Evolutionary conservation across 2,329 filamentous ascomycete genomes (phyloP), one percentile per base, ranked within the genome.

Genomic region (Whalleya microplaca): DNA sequence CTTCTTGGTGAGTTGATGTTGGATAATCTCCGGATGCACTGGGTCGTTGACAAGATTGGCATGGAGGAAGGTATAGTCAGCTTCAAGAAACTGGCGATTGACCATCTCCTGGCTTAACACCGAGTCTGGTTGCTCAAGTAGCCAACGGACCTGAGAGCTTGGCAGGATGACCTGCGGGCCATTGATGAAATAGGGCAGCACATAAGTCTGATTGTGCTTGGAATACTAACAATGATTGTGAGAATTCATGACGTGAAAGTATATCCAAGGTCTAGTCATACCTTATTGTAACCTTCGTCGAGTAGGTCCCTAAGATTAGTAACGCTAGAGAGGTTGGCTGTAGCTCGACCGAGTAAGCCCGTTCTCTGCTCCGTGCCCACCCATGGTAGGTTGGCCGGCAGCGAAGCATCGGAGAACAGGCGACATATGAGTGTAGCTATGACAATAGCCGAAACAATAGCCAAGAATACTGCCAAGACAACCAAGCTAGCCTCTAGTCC

Each of bases 101-200:
- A 71, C 67, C 21, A 65, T 64, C 53, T 66, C 68, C 55, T 73
- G 71, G 59, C 65, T 72, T 18, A 74, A 62, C 14, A 72, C 62
- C 18, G 62, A 60, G 45, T 72, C 69, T 6, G 71, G 66, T 49
- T 73, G 70, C 18, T 66, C 66, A 16, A 71, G 51, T 14, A 74
- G 66, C 71, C 71, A 73, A 16, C 56, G 50, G 19, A 67, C 58
- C 48, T 71, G 65, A 1, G 67, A 68, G 2, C 59, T 59, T 1
- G 71, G 71, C 10, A 72, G 62, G n/a, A 73, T 62, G 27, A 72
- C 69, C 52, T 73, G 70, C 4, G 68, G 69, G 2, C 71, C 70
- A 20, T 69, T 72, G 57, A 73, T 64, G 46, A 66, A 66, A 50
- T 72, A 69, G 2, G 71, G 69, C 4, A 73, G 59, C 14, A 73